Percentiles rank a stretch among this genome's conserved stretches.
Evolutionary conservation across 805 yeast species (phyloP).

Genomic region (Candida peoriensis): DNA sequence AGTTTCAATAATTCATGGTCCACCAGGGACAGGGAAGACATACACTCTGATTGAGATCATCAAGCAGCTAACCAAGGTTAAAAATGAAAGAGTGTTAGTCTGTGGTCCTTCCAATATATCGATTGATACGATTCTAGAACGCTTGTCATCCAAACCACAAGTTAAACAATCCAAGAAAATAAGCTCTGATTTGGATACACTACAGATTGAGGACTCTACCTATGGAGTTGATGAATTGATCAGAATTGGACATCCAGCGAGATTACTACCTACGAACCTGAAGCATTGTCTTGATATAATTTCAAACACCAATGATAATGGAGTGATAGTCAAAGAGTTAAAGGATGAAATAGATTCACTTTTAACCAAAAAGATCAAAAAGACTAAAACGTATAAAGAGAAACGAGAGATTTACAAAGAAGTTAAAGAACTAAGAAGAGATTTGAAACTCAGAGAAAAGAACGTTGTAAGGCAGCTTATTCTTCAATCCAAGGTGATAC

Average conservation of each 20-base stretch:
- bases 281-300: constrained; percentile 74
- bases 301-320: constrained; percentile 52
- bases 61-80: constrained; percentile 61
- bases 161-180: too few relatives aligned
- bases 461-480: constrained; percentile 58
- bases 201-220: constrained; percentile 4
- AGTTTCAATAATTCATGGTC: constrained; percentile 62
- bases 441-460: constrained; percentile 60
- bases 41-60: constrained; percentile 79
- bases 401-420: constrained; percentile 64
- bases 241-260: constrained; percentile 91
- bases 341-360: constrained; percentile 60
- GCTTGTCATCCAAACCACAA: constrained; percentile 39
- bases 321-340: constrained; percentile 61
- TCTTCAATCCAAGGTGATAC: constrained; percentile 58
- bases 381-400: constrained; percentile 58
- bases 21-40: constrained; percentile 82
- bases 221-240: constrained; percentile 43
- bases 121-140: constrained; percentile 84
- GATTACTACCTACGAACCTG: constrained; percentile 56
- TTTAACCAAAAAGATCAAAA: constrained; percentile 49
- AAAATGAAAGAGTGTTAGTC: constrained; percentile 61
- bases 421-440: constrained; percentile 64
- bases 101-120: constrained; percentile 95
- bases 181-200: too few relatives aligned